These are phyloP conservation scores for Cruciata laevipes DNA, from an alignment of 257 asterid genomes.

Conservation along the genomic window DNA sequence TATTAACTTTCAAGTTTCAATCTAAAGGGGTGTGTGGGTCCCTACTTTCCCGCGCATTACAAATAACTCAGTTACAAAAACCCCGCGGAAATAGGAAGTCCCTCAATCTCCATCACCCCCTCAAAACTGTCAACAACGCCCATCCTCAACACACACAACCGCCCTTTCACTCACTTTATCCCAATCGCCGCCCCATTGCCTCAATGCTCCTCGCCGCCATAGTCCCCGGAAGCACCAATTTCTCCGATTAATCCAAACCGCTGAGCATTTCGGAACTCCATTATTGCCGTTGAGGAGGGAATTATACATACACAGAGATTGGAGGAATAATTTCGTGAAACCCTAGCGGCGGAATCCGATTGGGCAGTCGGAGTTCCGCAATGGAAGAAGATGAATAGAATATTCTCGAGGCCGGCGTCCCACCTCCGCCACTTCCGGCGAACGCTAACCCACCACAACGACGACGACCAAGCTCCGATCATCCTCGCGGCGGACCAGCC, in stretches of 20 bases:
- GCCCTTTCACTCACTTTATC: neutral
- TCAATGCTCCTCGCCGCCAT: neutral
- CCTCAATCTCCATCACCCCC: conserved; percentile 30
- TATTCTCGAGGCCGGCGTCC: conserved; percentile 69
- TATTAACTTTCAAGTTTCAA: too few relatives aligned
- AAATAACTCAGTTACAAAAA: neutral
- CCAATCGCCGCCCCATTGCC: neutral
- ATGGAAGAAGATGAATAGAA: conserved; percentile 95
- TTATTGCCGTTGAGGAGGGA: neutral
- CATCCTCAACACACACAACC: neutral
- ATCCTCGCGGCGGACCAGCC: conserved; percentile 37
- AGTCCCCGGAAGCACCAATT: neutral
- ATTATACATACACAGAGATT: neutral
- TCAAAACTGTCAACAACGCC: conserved; percentile 32
- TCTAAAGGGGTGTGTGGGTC: neutral
- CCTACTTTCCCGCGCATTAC: conserved; percentile 20
- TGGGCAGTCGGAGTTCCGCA: conserved; percentile 56
- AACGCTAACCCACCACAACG: conserved; percentile 24
- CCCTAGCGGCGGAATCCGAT: conserved; percentile 35
- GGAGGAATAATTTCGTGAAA: neutral
- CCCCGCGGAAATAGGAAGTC: conserved; percentile 25
- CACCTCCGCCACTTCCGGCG: conserved; percentile 77
- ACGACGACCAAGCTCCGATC: conserved; percentile 5
- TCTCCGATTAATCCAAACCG: neutral
- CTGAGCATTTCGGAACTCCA: neutral